Evolutionary conservation across 2,329 filamentous ascomycete genomes (phyloP).

Genomic region (Scolecobasidium constrictum): DNA sequence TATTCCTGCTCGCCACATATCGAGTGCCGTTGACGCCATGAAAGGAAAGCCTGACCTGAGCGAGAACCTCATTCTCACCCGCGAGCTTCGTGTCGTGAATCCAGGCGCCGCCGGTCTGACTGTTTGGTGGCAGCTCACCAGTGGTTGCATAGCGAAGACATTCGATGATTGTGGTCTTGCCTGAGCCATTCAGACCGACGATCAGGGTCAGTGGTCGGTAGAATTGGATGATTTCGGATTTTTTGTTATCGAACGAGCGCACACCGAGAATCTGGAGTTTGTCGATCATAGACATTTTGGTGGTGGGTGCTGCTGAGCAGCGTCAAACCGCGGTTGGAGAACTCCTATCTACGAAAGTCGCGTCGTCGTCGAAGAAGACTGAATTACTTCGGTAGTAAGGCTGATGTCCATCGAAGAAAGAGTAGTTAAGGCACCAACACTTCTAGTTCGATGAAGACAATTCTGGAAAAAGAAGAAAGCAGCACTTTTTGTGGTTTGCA

Average conservation of each 20-base stretch:
- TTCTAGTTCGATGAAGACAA: too few species aligned
- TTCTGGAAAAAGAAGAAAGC: too few species aligned
- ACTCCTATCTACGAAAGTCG: too few species aligned
- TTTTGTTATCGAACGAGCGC: conserved; percentile 73
- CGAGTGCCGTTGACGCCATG: conserved; percentile 64
- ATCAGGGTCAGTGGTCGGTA: conserved; percentile 88
- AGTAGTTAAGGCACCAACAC: too few species aligned
- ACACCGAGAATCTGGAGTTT: conserved; percentile 76
- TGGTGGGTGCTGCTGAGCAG: too few species aligned
- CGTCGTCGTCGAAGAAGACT: too few species aligned
- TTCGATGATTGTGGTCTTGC: conserved; percentile 98
- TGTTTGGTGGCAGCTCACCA: conserved; percentile 85
- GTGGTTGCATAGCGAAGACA: conserved; percentile 97
- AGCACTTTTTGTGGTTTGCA: too few species aligned
- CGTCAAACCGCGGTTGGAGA: too few species aligned
- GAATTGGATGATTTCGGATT: conserved; percentile 73
- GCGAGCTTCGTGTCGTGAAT: conserved; percentile 93
- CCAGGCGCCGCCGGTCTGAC: conserved; percentile 75
- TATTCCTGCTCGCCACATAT: conserved; percentile 72
- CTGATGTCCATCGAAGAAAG: too few species aligned
- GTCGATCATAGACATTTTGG: conserved; percentile 55
- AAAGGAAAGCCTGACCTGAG: conserved; percentile 86
- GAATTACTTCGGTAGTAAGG: too few species aligned
- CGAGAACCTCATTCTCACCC: conserved; percentile 79
- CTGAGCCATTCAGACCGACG: conserved; percentile 93